Base-by-base conservation (phyloP, 768 basidiomycete genomes). In the Floccularia luteovirens region DNA sequence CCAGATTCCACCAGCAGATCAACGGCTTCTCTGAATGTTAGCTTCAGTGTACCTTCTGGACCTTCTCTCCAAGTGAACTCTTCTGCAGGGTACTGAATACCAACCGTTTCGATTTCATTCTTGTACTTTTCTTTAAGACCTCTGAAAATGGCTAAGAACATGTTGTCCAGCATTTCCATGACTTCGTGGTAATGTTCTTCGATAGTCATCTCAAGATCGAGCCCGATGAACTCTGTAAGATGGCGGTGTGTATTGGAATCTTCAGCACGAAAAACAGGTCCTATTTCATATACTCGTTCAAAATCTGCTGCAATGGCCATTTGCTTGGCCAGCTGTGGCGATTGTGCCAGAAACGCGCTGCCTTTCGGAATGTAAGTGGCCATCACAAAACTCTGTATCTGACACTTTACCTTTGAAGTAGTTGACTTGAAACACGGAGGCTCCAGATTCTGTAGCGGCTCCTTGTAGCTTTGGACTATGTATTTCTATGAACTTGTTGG, bases 301-400 rank as follows among this genome's bases (percentile, higher is more conserved):
- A 98, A 92, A 64, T 98, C 96, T 39, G 90, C 92, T 24, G 96
- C 91, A 52, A 99, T 98, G 44, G 87, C 89, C 96, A 99, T 99
- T 64, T 99, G 96, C 62, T 99, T 99, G 37, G 92, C 90, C 12
- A 98, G 71, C 57, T 99, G 96, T 28, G 96, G 96, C 27, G 89
- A 92, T 60, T 99, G 96, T 14, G 96, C 96, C 28, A 99, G 75
- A 69, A 74, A 99, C 2, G 96, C 96, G 49, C 61, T 75, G 22
- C 89, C 92, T 94, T 48, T 8, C 37, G 8, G 10, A 8, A 7
- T 10, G 32, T 8, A n/a, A 34, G 7, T 19, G 20, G 32, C 20
- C 13, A 34, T 12, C 7, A 7, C 20, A 19, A 7, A 8, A 10
- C 7, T 34, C 32, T 8, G 7, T 34, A 7, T 34, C 7, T 17